Base-by-base conservation (phyloP, 495 filamentous ascomycete species). In the Sordaria brevicollis region DNA sequence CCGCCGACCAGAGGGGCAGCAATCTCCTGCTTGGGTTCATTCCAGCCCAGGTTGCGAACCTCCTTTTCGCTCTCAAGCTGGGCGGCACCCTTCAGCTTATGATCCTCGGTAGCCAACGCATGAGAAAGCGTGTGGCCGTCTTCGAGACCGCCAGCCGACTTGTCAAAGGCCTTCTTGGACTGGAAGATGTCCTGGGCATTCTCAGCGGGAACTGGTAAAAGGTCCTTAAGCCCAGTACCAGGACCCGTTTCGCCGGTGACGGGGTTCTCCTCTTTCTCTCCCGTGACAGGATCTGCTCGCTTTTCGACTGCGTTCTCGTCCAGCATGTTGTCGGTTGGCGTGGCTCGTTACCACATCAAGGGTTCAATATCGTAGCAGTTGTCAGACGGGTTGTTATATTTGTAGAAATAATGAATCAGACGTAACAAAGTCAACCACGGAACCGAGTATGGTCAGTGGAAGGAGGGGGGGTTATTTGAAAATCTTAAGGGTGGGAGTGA, bases 41-140 rank as follows among this genome's bases (percentile, higher is more conserved):
- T 87, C 92, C 92, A 96, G 13, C 93, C 93, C 39, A 94, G 73
- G 76, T 96, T 86, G 21, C 81, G 81, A 3, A 91, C 86, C 29
- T 87, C 86, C 33, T 80, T 75, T 1, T 75, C 75, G 33, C 78
- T 75, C 33, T 78, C 69, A 2, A 71, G 68, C 68, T 83, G 81
- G 15, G 74, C 77, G 4, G 75, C 35, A 1, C 80, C 81, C 69
- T 80, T 79, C 29, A 77, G 71, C 7, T 73, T 76, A 15, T 79
- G 75, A 65, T 76, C 72, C 8, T 74, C 74, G 19, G 74, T 76
- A 0, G 81, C 80, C 6, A 81, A 68, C 11, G 76, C 74, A 65
- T 83, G 82, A 0, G 80, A 81, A 6, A 81, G 73, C 1, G 80
- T 80, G 2, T 75, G 74, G n/a, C 73, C 71, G n/a, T 79, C 74